Conservation (phyloP, 306 rosid species). For the Glycine soja region DNA sequence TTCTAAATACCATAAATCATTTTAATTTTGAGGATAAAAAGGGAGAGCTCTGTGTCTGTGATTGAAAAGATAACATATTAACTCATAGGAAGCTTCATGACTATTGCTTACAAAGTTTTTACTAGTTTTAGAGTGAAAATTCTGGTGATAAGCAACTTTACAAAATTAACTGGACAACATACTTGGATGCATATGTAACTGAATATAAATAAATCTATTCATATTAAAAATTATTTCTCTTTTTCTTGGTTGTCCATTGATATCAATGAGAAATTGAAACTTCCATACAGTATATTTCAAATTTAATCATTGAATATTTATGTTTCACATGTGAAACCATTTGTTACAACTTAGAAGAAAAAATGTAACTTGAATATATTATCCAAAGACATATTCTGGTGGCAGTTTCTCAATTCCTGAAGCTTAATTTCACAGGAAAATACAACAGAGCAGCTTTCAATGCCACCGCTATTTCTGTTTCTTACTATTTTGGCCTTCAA, state of each 20-base stretch:
- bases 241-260: constrained; percentile 2
- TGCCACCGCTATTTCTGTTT: constrained; percentile 82
- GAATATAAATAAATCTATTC: neutral
- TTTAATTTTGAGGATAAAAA: constrained; percentile 21
- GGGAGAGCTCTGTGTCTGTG: constrained; percentile 8
- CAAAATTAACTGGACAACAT: no score
- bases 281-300: constrained; percentile 15
- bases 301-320: constrained; percentile 5
- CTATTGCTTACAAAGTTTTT: neutral
- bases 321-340: constrained; percentile 18
- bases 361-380: constrained; percentile 9
- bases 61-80: constrained; percentile 33
- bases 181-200: neutral
- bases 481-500: constrained; percentile 77
- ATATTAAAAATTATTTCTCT: neutral
- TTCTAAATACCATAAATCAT: constrained; percentile 1
- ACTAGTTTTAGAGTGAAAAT: constrained; percentile 17
- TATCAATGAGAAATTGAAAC: constrained; percentile 7
- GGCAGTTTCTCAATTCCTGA: constrained; percentile 43
- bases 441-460: constrained; percentile 66
- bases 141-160: neutral
- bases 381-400: constrained; percentile 33
- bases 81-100: constrained; percentile 27
- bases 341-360: constrained; percentile 12
- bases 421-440: constrained; percentile 64